Percentiles rank a stretch among this genome's conserved stretches.
Evolutionary conservation across 164 flowering plant species (phyloP).

Genomic region (Vitis amurensis): DNA sequence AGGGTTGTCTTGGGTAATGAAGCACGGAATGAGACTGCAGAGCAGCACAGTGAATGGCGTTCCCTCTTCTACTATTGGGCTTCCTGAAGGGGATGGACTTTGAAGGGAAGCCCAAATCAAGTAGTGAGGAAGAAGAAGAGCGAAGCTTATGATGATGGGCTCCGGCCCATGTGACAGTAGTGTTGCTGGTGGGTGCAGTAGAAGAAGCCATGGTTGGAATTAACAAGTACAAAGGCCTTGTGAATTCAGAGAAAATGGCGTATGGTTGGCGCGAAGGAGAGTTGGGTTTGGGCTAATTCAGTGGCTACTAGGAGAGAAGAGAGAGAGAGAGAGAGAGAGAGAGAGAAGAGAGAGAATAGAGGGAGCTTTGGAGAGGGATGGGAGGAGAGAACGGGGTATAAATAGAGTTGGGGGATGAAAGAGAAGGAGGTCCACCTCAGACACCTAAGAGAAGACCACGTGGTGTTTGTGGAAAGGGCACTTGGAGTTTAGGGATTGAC

Average conservation of each 20-base stretch:
- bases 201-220: constrained; percentile 16
- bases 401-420: constrained; percentile 18
- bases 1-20: constrained; percentile 24
- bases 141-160: neutral
- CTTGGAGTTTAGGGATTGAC: constrained; percentile 9
- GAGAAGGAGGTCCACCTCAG: constrained; percentile 26
- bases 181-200: constrained; percentile 12
- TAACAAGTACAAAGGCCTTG: neutral
- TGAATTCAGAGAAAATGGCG: neutral
- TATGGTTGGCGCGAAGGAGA: neutral
- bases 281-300: too few relatives aligned
- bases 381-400: constrained; percentile 15
- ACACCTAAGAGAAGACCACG: constrained; percentile 25
- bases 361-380: constrained; percentile 8
- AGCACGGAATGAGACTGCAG: constrained; percentile 23
- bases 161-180: constrained; percentile 12
- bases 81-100: constrained; percentile 8
- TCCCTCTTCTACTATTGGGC: neutral
- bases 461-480: constrained; percentile 27
- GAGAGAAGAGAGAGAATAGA: constrained; percentile 6
- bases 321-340: too few relatives aligned
- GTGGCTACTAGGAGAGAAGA: neutral
- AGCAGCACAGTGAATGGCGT: constrained; percentile 13
- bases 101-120: constrained; percentile 19
- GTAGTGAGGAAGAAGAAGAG: constrained; percentile 5